A percentile compares a stretch with the other conserved stretches of the same genome.
Conservation (phyloP, 768 basidiomycete genomes). For the Lenzites betulinus region DNA sequence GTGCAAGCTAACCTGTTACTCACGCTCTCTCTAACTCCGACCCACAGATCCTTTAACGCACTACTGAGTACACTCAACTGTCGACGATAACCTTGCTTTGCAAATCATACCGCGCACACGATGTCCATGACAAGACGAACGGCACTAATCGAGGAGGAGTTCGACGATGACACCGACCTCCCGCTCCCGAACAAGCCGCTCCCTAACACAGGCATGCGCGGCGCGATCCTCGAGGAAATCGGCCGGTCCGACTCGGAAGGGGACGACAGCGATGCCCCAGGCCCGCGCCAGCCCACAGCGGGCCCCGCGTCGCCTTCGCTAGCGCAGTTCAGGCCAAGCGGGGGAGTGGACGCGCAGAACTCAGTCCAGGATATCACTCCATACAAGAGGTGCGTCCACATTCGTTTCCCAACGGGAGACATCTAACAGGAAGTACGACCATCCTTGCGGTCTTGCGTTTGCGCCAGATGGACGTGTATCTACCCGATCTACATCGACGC, state of each 20-base stretch:
- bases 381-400: slow-evolving; percentile 69
- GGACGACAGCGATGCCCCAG: slow-evolving; percentile 23
- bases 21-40: too few species aligned
- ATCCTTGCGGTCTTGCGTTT: slow-evolving; percentile 4
- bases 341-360: slow-evolving; percentile 32
- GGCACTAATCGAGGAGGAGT: slow-evolving; percentile 67
- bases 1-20: too few species aligned
- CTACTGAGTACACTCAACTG: too few species aligned
- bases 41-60: too few species aligned
- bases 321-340: slow-evolving; percentile 28
- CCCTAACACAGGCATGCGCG: slow-evolving; percentile 64
- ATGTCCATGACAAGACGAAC: slow-evolving; percentile 52
- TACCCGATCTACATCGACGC: slow-evolving; percentile 98
- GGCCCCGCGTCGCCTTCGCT: slow-evolving; percentile 59
- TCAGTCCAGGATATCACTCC: slow-evolving; percentile 74
- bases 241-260: slow-evolving; percentile 49
- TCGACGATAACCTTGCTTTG: too few species aligned
- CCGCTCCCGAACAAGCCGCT: slow-evolving; percentile 72
- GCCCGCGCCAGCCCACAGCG: slow-evolving; percentile 30
- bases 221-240: slow-evolving; percentile 81
- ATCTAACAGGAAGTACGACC: background rate
- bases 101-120: too few species aligned
- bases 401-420: background rate
- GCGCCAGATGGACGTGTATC: slow-evolving; percentile 85
- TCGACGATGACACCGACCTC: slow-evolving; percentile 94